Conservation (phyloP, 192 early-diverging fungal genomes). For the Phycomyces nitens region DNA sequence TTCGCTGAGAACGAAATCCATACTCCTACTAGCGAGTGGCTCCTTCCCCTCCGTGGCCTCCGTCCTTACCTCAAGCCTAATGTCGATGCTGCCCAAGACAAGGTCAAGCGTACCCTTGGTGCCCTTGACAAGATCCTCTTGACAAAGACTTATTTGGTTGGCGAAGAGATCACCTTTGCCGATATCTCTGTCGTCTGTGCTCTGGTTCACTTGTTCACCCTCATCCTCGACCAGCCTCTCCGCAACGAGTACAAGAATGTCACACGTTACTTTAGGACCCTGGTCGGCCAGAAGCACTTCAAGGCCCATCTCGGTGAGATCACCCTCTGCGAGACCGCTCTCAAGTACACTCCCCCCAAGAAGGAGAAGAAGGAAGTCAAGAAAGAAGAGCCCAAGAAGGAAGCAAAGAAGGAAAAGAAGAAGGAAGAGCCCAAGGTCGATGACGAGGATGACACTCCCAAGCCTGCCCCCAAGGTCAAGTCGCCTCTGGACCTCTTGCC, state of each 20-base stretch:
- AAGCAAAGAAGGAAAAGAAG: constrained; percentile 47
- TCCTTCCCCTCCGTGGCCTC: constrained; percentile 48
- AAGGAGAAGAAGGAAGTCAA: constrained; percentile 59
- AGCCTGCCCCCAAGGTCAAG: constrained; percentile 87
- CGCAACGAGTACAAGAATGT: constrained; percentile 84
- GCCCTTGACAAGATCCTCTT: constrained; percentile 80
- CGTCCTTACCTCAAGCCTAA: constrained; percentile 43
- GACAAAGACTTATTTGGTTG: constrained; percentile 89
- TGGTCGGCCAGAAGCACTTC: constrained; percentile 80
- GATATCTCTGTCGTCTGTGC: constrained; percentile 72
- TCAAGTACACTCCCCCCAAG: constrained; percentile 54
- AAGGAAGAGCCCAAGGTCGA: constrained; percentile 52
- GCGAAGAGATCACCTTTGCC: constrained; percentile 88
- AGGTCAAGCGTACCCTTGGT: constrained; percentile 56
- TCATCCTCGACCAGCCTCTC: constrained; percentile 70
- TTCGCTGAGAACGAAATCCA: constrained; percentile 61
- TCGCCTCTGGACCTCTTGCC: constrained; percentile 86
- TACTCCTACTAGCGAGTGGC: constrained; percentile 34
- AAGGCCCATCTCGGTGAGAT: constrained; percentile 76
- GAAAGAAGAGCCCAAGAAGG: constrained; percentile 48
- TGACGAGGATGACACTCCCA: constrained; percentile 3
- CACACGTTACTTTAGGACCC: constrained; percentile 89
- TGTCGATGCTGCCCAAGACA: constrained; percentile 69
- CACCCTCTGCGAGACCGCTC: constrained; percentile 58
- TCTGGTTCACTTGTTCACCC: constrained; percentile 46